Conservation (phyloP, 495 filamentous ascomycete species). For the Aspergillus panamensis region DNA sequence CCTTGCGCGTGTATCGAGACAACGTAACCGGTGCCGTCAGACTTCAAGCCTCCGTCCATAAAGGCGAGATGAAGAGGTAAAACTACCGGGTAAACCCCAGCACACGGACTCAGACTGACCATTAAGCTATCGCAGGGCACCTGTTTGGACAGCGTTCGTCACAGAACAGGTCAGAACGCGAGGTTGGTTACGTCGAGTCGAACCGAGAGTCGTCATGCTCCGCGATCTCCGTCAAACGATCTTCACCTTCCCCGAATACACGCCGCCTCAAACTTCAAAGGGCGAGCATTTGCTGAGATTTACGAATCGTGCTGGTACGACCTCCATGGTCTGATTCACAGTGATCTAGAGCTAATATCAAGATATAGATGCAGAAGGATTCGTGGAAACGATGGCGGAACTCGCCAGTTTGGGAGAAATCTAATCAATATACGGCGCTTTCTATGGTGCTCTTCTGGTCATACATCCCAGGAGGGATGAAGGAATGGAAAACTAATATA, state of each 20-base stretch:
- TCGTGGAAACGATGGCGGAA: slow-evolving; percentile 17
- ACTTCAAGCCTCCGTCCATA: slow-evolving; percentile 50
- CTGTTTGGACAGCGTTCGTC: slow-evolving; percentile 77
- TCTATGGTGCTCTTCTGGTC: not conserved
- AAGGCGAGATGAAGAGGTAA: slow-evolving; percentile 42
- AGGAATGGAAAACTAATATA: not conserved
- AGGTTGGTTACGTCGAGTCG: slow-evolving; percentile 54
- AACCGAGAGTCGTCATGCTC: slow-evolving; percentile 53
- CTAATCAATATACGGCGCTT: not conserved
- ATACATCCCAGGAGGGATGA: not conserved
- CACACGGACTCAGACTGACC: not conserved
- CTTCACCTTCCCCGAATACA: slow-evolving; percentile 58
- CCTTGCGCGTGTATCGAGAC: slow-evolving; percentile 69
- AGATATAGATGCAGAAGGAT: slow-evolving; percentile 38
- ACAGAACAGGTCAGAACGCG: slow-evolving; percentile 55
- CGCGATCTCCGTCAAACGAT: slow-evolving; percentile 59
- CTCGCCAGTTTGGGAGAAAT: slow-evolving; percentile 4
- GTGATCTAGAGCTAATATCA: not conserved
- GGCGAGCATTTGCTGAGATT: slow-evolving; percentile 45
- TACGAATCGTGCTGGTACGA: slow-evolving; percentile 27
- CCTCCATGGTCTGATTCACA: not conserved
- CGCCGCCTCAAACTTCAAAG: slow-evolving; percentile 27
- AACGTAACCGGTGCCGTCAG: slow-evolving; percentile 56
- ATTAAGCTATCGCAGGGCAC: slow-evolving; percentile 34
- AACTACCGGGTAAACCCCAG: not conserved